These are phyloP conservation scores for Mycena crocata DNA, from an alignment of 768 basidiomycete species.

Conservation along the genomic window DNA sequence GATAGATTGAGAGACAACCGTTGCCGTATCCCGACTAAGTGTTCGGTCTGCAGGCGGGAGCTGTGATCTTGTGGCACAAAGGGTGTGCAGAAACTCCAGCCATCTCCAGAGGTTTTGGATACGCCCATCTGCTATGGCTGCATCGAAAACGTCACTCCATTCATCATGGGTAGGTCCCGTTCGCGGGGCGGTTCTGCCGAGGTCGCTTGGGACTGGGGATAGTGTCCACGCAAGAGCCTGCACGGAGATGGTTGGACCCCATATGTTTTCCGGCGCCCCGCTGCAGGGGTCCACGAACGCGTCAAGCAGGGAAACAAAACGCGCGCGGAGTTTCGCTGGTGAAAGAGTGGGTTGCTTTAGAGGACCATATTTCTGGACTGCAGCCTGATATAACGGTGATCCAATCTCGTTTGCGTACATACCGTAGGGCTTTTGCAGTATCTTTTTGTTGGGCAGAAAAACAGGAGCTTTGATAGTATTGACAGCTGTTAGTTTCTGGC, in stretches of 20 bases:
- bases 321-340: neutral
- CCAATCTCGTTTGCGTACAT: too few species aligned
- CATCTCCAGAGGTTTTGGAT: conserved; percentile 4
- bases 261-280: neutral
- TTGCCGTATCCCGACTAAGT: neutral
- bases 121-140: neutral
- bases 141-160: conserved; percentile 17
- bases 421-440: neutral
- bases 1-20: neutral
- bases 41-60: neutral
- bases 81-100: conserved; percentile 13
- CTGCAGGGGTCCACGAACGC: neutral
- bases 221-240: neutral
- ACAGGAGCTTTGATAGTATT: neutral
- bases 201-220: neutral
- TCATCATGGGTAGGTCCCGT: neutral
- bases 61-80: neutral
- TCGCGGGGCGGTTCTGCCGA: neutral
- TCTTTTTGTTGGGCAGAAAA: neutral
- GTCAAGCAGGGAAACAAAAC: neutral
- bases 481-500: neutral
- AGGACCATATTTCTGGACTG: neutral
- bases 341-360: neutral
- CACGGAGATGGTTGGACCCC: neutral
- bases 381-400: neutral